Conservation (phyloP, 139 green algal species). For the Limnomonas spitsbergensis region DNA sequence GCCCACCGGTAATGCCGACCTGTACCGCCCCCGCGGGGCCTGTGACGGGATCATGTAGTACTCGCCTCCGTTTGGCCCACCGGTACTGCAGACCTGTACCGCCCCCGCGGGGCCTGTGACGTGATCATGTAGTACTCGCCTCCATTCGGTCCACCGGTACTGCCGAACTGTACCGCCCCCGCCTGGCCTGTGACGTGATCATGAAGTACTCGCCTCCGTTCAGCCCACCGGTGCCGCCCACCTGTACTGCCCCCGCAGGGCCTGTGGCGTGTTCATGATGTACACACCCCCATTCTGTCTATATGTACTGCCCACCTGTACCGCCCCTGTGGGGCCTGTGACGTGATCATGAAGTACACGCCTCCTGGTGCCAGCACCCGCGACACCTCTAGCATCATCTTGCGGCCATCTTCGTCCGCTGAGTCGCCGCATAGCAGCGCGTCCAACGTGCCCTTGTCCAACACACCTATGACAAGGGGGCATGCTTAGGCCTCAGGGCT, state of each 20-base stretch:
- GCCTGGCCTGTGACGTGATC: not conserved
- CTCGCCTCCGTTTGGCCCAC: no score
- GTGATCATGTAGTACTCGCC: not conserved
- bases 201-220: not conserved
- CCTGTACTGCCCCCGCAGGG: not conserved
- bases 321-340: slow-evolving; percentile 14
- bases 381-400: slow-evolving; percentile 38
- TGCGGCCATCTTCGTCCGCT: slow-evolving; percentile 17
- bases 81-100: not conserved
- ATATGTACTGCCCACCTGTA: not conserved
- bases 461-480: slow-evolving; percentile 28
- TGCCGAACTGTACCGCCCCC: not conserved
- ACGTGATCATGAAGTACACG: slow-evolving; percentile 42
- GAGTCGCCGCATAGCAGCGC: slow-evolving; percentile 43
- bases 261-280: not conserved
- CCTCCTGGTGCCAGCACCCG: slow-evolving; percentile 38
- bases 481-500: not conserved
- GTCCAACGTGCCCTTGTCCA: slow-evolving; percentile 63
- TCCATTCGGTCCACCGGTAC: not conserved
- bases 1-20: no score
- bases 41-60: not conserved
- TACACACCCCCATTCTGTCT: not conserved
- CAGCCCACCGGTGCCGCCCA: not conserved
- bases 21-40: not conserved
- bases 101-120: not conserved